Evolutionary conservation across 2,329 filamentous ascomycete genomes (phyloP), one percentile per base, ranked within the genome.

Genomic region (Colletotrichum sansevieriae): DNA sequence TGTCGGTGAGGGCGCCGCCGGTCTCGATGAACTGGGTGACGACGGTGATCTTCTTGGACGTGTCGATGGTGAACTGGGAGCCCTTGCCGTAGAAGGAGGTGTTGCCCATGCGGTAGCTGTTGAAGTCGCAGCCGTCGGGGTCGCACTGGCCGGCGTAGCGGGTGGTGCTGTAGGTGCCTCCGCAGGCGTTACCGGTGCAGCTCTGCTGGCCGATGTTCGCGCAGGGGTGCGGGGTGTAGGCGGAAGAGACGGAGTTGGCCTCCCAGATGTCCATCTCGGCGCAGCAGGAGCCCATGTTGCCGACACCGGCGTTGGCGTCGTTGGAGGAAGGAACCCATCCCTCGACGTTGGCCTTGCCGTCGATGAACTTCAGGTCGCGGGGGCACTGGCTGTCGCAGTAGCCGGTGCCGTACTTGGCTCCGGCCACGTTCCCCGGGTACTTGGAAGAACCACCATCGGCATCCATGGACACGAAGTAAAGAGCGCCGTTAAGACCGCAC

Each of bases 121-220:
- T 91, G 85, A 90, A 91, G 77, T 91, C 90, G 74, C 90, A 92
- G 51, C 90, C 90, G 75, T 91, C 89, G 70, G 88, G 87, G 77
- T 92, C 90, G 78, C 90, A 92, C 63, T 85, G 78, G 64, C 90
- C 89, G 37, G 75, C 80, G 75, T 91, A 91, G 71, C 90, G 88
- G 73, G 84, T 79, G 62, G 73, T 63, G 65, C 79, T 81, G 74
- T 85, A 87, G 41, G 84, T 83, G 67, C 85, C 88, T 67, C 87
- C 87, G 72, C 87, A 89, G 5, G 70, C 70, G 70, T 85, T 78
- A 25, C 83, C 82, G 1, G 76, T 76, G 82, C 89, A 91, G 68
- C 83, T 81, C 59, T 77, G 76, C 72, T 87, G 84, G 61, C 82
- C 84, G 49, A 82, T 76, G 61, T 76, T 79, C 65, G 80, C 81